Evolutionary conservation across 1,284 basidiomycete genomes (phyloP), one percentile per base, ranked within the genome.

Genomic region (Pascua sp.): DNA sequence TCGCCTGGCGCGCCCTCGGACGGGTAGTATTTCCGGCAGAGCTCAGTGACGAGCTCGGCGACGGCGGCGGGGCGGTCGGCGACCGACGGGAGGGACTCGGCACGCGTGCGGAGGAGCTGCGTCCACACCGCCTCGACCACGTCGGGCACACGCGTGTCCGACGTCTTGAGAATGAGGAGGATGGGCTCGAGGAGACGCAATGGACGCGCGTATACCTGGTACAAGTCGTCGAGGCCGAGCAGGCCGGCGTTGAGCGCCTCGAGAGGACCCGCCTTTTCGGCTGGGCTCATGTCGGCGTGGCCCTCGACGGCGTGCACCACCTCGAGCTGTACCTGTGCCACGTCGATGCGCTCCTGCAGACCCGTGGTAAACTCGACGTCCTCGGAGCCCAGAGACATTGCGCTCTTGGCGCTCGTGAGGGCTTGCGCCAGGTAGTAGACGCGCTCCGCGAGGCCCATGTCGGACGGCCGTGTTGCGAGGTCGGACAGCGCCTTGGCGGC

Each of bases 311-410:
- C 75, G 8, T 75, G 65, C 42, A 70, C 75, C 17, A 94, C 83
- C 76, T 97, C 93, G 42, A 95, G 81, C 71, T 99, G 96, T 10
- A 98, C 92, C 77, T 95, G 90, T 4, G 93, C 91, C 12, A 98
- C 96, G 56, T 98, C 96, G 10, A 98, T 83, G 72, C 93, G 92
- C 77, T 98, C 96, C 78, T 98, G 94, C 15, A 97, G 80, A 62
- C 92, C 89, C 0, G 88, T 90, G 32, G 95, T 82, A 80, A 98
- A 96, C 49, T 90, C 87, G 55, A 98, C 91, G 73, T 91, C 92
- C 36, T 88, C 87, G 36, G 83, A 83, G 16, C 83, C 81, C 8
- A 75, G 65, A 1, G 90, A 83, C 15, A 91, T 88, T 69, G 93
- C 89, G 15, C 92, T 93, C 79, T 98, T 98, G 48, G 93, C 95